phyloP scores from a whole-genome alignment of 768 basidiomycete species.

The Psilocybe subaeruginosa region DNA sequence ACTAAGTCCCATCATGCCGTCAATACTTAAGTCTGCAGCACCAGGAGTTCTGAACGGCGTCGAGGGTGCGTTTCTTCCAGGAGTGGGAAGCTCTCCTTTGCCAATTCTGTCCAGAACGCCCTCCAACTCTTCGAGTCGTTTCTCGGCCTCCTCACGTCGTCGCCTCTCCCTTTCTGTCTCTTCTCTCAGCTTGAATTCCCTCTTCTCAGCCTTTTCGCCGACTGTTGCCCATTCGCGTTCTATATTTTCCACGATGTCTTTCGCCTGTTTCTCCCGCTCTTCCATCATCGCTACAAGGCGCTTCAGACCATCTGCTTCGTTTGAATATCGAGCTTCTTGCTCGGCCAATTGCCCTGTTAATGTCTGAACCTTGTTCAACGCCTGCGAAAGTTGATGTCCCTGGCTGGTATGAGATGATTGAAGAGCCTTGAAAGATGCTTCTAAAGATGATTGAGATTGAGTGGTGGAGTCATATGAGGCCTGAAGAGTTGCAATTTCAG shows the following conservation, averaged over 20 bases:
- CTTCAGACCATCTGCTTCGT: conserved; percentile 73
- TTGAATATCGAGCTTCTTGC: conserved; percentile 81
- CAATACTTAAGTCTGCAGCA: conserved; percentile 43
- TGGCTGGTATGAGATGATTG: conserved; percentile 75
- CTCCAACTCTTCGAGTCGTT: conserved; percentile 71
- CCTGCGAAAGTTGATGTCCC: conserved; percentile 75
- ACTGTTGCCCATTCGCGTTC: conserved; percentile 84
- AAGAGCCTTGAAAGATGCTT: conserved; percentile 71
- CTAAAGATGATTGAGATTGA: conserved; percentile 66
- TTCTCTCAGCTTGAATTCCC: conserved; percentile 67
- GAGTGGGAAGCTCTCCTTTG: conserved; percentile 69
- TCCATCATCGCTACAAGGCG: conserved; percentile 86
- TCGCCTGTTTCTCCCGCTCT: conserved; percentile 83
- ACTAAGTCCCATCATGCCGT: conserved; percentile 72
- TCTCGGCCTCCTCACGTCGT: conserved; percentile 72
- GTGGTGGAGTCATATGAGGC: conserved; percentile 73
- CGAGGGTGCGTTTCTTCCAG: conserved; percentile 47
- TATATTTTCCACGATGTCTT: conserved; percentile 78
- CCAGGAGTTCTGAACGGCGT: conserved; percentile 50
- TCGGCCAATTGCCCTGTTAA: conserved; percentile 81
- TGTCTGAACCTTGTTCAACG: conserved; percentile 74
- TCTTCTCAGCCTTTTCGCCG: conserved; percentile 66
- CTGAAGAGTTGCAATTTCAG: conserved; percentile 77
- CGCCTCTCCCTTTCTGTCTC: conserved; percentile 74
- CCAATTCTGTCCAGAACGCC: conserved; percentile 73